Percentiles rank a stretch among this genome's conserved stretches.
Conservation (phyloP, 495 filamentous ascomycete species). For the Massariosphaeria phaeospora region DNA sequence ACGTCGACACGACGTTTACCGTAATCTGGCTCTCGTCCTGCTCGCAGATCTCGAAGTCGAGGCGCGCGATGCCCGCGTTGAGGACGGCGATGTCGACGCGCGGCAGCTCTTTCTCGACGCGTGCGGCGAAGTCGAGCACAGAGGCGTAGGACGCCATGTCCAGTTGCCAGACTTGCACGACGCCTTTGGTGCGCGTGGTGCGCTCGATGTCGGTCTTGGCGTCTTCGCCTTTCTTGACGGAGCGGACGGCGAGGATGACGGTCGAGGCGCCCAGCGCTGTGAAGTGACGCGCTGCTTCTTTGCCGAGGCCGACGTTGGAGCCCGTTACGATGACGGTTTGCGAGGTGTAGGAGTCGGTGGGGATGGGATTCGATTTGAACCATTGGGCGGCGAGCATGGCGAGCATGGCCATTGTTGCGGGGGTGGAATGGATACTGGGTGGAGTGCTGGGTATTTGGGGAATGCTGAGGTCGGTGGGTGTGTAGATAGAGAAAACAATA, state of each 20-base stretch:
- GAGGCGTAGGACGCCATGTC: constrained; percentile 52
- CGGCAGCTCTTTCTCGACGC: constrained; percentile 40
- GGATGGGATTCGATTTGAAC: background rate
- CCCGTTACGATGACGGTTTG: constrained; percentile 41
- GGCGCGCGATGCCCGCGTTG: constrained; percentile 46
- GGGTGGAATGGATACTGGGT: too few species aligned
- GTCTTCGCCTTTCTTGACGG: constrained; percentile 44
- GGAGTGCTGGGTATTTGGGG: too few species aligned
- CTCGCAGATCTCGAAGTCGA: constrained; percentile 36
- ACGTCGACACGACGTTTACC: constrained; percentile 52
- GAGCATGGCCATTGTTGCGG: too few species aligned
- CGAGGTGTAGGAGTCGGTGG: constrained; percentile 32
- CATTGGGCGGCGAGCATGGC: background rate
- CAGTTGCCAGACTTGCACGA: constrained; percentile 51
- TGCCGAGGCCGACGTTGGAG: constrained; percentile 37
- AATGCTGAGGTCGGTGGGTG: too few species aligned
- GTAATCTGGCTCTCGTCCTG: constrained; percentile 49
- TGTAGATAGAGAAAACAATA: too few species aligned
- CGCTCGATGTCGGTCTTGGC: constrained; percentile 47
- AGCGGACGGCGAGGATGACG: constrained; percentile 40
- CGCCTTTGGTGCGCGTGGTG: constrained; percentile 41
- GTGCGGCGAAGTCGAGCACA: constrained; percentile 46
- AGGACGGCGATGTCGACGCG: constrained; percentile 44
- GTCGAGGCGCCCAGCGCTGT: constrained; percentile 32
- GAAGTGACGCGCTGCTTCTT: constrained; percentile 38